These are phyloP conservation scores for Camelina neglecta DNA, from an alignment of 345 rosid genomes.

Conservation along the genomic window DNA sequence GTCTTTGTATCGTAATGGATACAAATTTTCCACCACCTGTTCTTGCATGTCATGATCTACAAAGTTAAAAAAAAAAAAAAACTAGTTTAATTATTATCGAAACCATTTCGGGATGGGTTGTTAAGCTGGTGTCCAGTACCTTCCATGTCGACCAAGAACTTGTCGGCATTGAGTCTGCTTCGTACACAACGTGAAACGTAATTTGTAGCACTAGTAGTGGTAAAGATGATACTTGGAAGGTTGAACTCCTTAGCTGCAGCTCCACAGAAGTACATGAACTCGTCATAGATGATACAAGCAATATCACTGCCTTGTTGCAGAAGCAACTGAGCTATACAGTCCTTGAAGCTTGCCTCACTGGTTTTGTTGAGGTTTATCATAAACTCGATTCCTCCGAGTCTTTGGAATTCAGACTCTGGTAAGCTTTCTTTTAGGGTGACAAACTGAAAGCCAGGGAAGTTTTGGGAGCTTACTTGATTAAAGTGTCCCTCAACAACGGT, in stretches of 20 bases:
- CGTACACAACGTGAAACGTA: too few relatives aligned
- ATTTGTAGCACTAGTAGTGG: constrained; percentile 7
- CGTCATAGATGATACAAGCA: constrained; percentile 50
- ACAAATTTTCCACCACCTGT: constrained; percentile 21
- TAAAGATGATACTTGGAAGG: constrained; percentile 16
- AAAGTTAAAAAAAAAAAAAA: background rate
- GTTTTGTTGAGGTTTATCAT: constrained; percentile 46
- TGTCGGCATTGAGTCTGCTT: too few relatives aligned
- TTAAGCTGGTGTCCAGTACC: constrained; percentile 10
- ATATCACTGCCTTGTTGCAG: constrained; percentile 31
- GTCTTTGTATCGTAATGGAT: constrained; percentile 36
- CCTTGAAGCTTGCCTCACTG: constrained; percentile 44
- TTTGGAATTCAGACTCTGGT: constrained; percentile 23
- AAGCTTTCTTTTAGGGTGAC: constrained; percentile 46
- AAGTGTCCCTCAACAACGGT: constrained; percentile 46
- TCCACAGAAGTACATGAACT: constrained; percentile 28
- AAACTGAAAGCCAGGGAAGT: constrained; percentile 41
- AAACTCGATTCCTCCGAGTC: constrained; percentile 20
- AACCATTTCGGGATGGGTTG: background rate
- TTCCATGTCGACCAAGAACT: background rate
- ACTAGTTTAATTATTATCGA: background rate
- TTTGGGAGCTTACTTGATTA: constrained; percentile 39
- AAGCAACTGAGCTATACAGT: constrained; percentile 15
- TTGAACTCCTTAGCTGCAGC: constrained; percentile 6
- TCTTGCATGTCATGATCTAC: constrained; percentile 22